Conservation (phyloP, 2,329 filamentous ascomycete species). For the Alternaria triticimaculans region DNA sequence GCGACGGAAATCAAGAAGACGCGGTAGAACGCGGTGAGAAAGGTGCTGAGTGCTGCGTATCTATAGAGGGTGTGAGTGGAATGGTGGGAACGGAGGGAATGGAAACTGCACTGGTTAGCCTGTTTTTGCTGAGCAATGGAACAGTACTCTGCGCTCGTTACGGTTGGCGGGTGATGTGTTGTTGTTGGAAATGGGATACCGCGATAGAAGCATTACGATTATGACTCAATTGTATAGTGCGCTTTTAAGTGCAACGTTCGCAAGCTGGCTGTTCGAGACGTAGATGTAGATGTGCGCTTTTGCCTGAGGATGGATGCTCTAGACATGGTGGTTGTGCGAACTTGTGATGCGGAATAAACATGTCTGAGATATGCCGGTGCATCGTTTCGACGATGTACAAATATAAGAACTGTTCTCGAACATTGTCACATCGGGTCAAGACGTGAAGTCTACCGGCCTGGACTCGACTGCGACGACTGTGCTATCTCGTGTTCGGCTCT, state of each 20-base stretch:
- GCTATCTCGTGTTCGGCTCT: background rate
- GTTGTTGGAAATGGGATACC: background rate
- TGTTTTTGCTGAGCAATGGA: background rate
- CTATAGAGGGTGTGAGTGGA: background rate
- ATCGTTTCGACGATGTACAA: background rate
- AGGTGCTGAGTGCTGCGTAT: background rate
- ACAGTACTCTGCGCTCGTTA: background rate
- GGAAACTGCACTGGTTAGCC: slow-evolving; percentile 1
- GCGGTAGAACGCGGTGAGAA: slow-evolving; percentile 25
- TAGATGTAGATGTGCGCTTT: background rate
- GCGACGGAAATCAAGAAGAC: slow-evolving; percentile 78
- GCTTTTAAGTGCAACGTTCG: background rate
- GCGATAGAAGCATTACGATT: background rate
- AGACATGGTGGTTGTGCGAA: background rate
- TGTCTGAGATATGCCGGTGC: background rate
- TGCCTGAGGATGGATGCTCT: background rate
- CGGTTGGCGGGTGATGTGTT: background rate
- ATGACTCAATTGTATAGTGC: background rate
- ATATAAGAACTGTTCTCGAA: background rate
- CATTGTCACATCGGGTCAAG: background rate
- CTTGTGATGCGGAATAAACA: background rate
- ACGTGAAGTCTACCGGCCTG: background rate
- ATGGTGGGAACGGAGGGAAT: background rate
- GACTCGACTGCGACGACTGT: background rate
- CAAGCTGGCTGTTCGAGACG: background rate